A percentile compares a stretch with the other conserved stretches of the same genome.
phyloP scores from a whole-genome alignment of 2,329 filamentous ascomycete species.

The Aspergillus hortae region DNA sequence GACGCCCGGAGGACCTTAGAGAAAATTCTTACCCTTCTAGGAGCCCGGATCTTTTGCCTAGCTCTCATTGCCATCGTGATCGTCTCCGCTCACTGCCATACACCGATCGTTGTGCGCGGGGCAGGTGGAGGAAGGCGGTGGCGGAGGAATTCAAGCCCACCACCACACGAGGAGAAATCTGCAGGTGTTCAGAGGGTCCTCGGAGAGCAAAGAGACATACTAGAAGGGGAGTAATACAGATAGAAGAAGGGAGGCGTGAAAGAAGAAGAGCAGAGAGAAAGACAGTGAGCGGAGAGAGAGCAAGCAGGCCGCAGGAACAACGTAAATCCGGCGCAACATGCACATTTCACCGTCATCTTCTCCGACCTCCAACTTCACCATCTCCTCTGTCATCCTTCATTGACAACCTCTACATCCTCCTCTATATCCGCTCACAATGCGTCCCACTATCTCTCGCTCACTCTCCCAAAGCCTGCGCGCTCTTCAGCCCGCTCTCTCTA shows the following conservation, averaged over 20 bases:
- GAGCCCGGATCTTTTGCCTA: constrained; percentile 63
- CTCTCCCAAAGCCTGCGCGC: constrained; percentile 22
- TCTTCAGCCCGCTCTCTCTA: constrained; percentile 13
- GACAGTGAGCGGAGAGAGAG: constrained; percentile 14
- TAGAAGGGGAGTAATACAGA: not conserved
- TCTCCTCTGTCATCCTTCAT: not conserved
- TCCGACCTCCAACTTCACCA: constrained; percentile 1
- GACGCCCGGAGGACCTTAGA: not conserved
- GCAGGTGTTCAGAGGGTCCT: too few relatives aligned
- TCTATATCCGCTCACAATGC: constrained; percentile 15
- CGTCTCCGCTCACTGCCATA: constrained; percentile 13
- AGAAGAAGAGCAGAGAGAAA: not conserved
- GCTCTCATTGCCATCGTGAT: constrained; percentile 52
- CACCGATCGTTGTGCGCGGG: constrained; percentile 11
- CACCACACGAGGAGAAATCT: too few relatives aligned
- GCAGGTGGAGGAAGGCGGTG: constrained; percentile 4
- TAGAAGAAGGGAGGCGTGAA: not conserved
- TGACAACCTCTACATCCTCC: not conserved
- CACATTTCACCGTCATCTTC: constrained; percentile 8
- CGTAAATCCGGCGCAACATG: constrained; percentile 22
- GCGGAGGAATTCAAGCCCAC: not conserved
- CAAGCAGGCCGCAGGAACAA: constrained; percentile 21
- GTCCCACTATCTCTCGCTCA: constrained; percentile 7
- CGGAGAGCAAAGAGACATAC: not conserved
- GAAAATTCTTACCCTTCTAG: constrained; percentile 57